Evolutionary conservation across 257 asterid species (phyloP), one percentile per base, ranked within the genome.

Genomic region (Mentha longifolia): DNA sequence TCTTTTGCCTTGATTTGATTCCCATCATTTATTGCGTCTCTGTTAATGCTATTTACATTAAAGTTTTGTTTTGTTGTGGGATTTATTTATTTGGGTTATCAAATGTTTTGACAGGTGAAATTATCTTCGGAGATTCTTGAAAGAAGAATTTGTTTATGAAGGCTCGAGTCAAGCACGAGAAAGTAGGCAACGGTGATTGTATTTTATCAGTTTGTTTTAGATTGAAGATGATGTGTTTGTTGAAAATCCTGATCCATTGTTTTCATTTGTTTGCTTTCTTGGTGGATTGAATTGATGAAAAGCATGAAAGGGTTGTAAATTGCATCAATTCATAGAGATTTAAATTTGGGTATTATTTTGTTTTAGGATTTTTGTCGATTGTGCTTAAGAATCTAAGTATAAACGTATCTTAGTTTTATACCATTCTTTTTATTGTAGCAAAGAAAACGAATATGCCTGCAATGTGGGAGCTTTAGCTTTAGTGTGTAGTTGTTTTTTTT

Each of bases 101-200:
- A 51, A 73, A 52, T 77, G 60, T 49, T 72, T 72, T 72, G 33
- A 77, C 19, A 67, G 60, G 72, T 77, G 82, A 61, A 16, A 61
- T 16, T 37, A 7, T 35, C 37, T 37, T 17, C 37, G 37, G 37
- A 3, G 37, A 33, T 33, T 68, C 82, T 67, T 74, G 66, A 79
- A 63, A 77, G 78, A 89, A 85, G 96, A 92, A 78, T 65, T 76
- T 81, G 80, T 70, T 87, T 37, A 63, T 79, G 85, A 86, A 75
- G 75, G 58, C 84, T 54, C 72, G 74, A 57, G 49, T 69, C 68
- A 84, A 86, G 76, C 81, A 74, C 62, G 84, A 79, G 61, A 85
- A 82, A 76, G 96, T 87, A 85, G 37, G 25, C 13, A 13, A 47
- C 9, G 13, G 42, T 33, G 42, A 20, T 9, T 12, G 20, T 58